Evolutionary conservation across 495 filamentous ascomycete genomes (phyloP), one percentile per base, ranked within the genome.

Genomic region (Aspergillus kassunensis): DNA sequence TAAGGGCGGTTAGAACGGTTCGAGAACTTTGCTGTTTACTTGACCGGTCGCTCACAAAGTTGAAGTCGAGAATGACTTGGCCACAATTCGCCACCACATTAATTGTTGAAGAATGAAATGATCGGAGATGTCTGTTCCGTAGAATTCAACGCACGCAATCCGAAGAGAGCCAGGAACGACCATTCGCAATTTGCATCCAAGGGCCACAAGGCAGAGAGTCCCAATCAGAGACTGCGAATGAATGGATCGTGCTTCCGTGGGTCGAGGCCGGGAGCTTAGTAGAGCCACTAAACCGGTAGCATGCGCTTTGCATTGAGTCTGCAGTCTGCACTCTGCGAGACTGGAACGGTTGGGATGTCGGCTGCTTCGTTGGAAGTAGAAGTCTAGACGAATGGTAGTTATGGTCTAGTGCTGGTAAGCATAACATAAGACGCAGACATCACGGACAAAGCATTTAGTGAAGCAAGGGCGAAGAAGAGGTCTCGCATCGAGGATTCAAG

Each of bases 51-150:
- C 41, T 11, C 24, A 43, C 23, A 15, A 49, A 18, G 10, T 27
- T 12, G 21, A 36, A 16, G 45, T 49, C 13, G 45, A 36, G 18
- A 29, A 39, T 29, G 13, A 30, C 29, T n/a, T 8, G 23, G 33
- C 25, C n/a, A n/a, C n/a, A n/a, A n/a, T n/a, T n/a, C n/a, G n/a
- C n/a, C n/a, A n/a, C n/a, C n/a, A n/a, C n/a, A n/a, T n/a, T n/a
- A n/a, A 42, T 36, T 18, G 47, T 45, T 35, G 56, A 42, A 40
- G 33, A 51, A 40, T 34, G 15, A 39, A 39, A 30, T 50, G 43
- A 53, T 35, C 57, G 57, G 57, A 59, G 53, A 59, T 52, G 48
- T 49, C 39, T 59, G 44, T 33, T 59, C 57, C 57, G 57, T 48
- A 53, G 34, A 40, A 43, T 19, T 54, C 51, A 48, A 46, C 41